These are phyloP conservation scores for Naganishia vishniacii DNA, from an alignment of 768 basidiomycete species.

Conservation along the genomic window DNA sequence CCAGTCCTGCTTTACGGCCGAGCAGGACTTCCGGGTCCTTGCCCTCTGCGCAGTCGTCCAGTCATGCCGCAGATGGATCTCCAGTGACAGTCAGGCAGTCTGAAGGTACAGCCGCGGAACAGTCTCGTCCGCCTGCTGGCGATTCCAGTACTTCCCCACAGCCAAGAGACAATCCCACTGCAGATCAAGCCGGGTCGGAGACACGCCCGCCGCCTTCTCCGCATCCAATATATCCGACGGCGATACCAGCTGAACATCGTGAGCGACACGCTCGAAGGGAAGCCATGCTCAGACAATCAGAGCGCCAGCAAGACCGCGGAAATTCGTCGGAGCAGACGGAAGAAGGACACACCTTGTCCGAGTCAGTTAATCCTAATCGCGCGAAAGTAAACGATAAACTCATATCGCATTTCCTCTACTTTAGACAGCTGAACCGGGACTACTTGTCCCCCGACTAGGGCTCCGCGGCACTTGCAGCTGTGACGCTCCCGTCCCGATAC, in stretches of 20 bases:
- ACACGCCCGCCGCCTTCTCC: background rate
- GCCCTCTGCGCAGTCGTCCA: too few species aligned
- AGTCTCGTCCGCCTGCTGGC: background rate
- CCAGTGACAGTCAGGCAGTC: background rate
- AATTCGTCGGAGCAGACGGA: background rate
- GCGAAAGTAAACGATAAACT: too few species aligned
- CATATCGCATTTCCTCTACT: background rate
- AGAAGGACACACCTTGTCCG: background rate
- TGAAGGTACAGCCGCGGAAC: background rate
- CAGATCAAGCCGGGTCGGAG: background rate
- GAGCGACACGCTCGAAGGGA: constrained; percentile 15
- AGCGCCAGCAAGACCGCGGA: background rate
- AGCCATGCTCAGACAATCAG: background rate
- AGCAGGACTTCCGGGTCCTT: background rate
- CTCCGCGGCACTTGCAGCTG: too few species aligned
- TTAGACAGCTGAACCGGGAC: background rate
- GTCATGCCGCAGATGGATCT: too few species aligned
- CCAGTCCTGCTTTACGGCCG: background rate
- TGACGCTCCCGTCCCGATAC: too few species aligned
- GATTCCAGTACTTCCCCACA: background rate
- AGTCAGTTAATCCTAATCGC: background rate
- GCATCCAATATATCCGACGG: constrained; percentile 4
- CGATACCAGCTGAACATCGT: constrained; percentile 4
- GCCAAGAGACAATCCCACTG: background rate
- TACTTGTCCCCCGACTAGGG: background rate